These are phyloP conservation scores for Monoraphidium neglectum DNA, from an alignment of 139 green algal species.

Conservation along the genomic window DNA sequence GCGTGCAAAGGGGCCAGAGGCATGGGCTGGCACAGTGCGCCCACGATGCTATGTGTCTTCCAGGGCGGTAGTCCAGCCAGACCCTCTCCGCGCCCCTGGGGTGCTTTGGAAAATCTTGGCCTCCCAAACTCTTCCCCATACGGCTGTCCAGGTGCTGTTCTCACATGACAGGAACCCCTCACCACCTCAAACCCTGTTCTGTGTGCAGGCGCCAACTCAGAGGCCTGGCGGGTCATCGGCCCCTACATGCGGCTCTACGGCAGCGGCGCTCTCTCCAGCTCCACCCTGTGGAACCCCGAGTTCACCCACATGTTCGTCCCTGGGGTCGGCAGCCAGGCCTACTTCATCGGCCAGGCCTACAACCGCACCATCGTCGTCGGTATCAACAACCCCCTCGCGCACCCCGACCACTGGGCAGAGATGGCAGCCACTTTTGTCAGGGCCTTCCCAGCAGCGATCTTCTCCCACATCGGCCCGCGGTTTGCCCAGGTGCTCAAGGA, in stretches of 20 bases:
- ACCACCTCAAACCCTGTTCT: too few relatives aligned
- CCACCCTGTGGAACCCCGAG: slow-evolving; percentile 22
- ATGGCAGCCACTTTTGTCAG: slow-evolving; percentile 7
- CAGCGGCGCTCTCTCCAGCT: slow-evolving; percentile 16
- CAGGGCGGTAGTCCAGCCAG: too few relatives aligned
- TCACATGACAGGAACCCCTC: too few relatives aligned
- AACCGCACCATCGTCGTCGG: slow-evolving; percentile 3
- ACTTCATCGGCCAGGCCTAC: too few relatives aligned
- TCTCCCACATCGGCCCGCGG: slow-evolving; percentile 19
- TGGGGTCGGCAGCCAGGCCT: slow-evolving; percentile 4
- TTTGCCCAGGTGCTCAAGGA: slow-evolving; percentile 15
- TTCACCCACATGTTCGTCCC: slow-evolving; percentile 28
- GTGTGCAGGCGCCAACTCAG: slow-evolving; percentile 18
- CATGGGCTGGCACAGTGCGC: too few relatives aligned
- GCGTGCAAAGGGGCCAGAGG: too few relatives aligned
- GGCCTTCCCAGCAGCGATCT: slow-evolving; percentile 10
- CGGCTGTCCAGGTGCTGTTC: too few relatives aligned
- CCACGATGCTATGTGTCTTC: too few relatives aligned
- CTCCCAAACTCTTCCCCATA: too few relatives aligned
- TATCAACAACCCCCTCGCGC: slow-evolving; percentile 10
- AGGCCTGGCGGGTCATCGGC: slow-evolving; percentile 14
- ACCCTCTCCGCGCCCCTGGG: too few relatives aligned
- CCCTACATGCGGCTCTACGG: slow-evolving; percentile 29
- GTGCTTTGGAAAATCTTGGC: too few relatives aligned
- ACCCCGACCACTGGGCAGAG: background rate